These are phyloP conservation scores for Xylaria sp. DNA, from an alignment of 2,329 filamentous ascomycete genomes.

Conservation along the genomic window DNA sequence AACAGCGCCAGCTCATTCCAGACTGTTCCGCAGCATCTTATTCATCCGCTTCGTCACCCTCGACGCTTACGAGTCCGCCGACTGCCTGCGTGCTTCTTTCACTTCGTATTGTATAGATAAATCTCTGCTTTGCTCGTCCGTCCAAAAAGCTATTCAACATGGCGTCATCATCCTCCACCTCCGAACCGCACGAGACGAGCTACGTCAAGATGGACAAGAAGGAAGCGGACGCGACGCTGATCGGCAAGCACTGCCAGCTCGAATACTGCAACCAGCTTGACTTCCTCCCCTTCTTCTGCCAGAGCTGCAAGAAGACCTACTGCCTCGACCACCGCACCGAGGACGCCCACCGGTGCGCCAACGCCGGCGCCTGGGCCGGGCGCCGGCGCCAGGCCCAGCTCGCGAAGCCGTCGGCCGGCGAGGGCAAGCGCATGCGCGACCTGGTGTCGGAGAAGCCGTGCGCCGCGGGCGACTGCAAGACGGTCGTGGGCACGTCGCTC, in stretches of 20 bases:
- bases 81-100: conserved; percentile 21
- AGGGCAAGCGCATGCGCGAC: conserved; percentile 57
- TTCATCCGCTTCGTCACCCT: conserved; percentile 29
- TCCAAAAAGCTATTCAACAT: conserved; percentile 40
- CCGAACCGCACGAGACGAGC: conserved; percentile 50
- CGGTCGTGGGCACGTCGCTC: conserved; percentile 68
- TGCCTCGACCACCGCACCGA: conserved; percentile 95
- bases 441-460: conserved; percentile 67
- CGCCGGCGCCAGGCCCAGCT: conserved; percentile 58
- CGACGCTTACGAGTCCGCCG: conserved; percentile 30
- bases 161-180: conserved; percentile 51
- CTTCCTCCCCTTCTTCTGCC: conserved; percentile 93
- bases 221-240: conserved; percentile 74
- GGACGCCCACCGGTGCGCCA: conserved; percentile 70
- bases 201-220: conserved; percentile 73
- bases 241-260: conserved; percentile 90
- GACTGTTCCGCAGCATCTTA: conserved; percentile 29
- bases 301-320: conserved; percentile 82
- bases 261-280: conserved; percentile 92
- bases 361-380: conserved; percentile 64
- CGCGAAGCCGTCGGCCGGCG: conserved; percentile 55
- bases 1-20: conserved; percentile 28
- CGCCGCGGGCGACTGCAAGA: conserved; percentile 68
- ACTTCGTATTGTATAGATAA: conserved; percentile 19
- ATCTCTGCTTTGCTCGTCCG: conserved; percentile 1